Evolutionary conservation across 345 rosid species (phyloP).

Genomic region (Kandelia obovata): DNA sequence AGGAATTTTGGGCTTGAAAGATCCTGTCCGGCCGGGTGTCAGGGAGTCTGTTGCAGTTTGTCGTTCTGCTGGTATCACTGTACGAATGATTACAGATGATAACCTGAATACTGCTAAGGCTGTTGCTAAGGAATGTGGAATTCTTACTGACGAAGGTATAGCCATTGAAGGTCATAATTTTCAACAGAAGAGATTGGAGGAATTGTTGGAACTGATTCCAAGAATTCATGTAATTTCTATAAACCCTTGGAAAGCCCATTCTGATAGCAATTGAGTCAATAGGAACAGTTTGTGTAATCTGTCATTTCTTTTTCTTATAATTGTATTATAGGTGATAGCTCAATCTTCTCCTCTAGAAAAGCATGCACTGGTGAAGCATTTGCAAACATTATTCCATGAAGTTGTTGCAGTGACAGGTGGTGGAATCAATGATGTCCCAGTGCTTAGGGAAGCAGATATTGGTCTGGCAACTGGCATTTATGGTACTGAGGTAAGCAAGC

Average conservation of each 20-base stretch:
- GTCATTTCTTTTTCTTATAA: not conserved
- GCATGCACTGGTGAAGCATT: constrained; percentile 74
- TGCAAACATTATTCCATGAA: constrained; percentile 73
- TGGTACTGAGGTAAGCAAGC: constrained; percentile 71
- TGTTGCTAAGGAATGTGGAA: constrained; percentile 90
- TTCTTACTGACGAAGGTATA: constrained; percentile 70
- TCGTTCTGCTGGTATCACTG: constrained; percentile 81
- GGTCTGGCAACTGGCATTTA: constrained; percentile 98
- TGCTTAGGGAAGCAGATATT: constrained; percentile 91
- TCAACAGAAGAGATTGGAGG: constrained; percentile 67
- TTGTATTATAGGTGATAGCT: constrained; percentile 73
- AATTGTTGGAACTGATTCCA: constrained; percentile 64
- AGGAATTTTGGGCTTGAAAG: constrained; percentile 86
- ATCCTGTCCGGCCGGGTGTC: constrained; percentile 92
- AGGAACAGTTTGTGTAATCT: not conserved
- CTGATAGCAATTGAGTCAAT: not conserved
- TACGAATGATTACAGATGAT: constrained; percentile 93
- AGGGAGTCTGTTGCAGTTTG: constrained; percentile 81
- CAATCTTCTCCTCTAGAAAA: constrained; percentile 92
- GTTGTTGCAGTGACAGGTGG: constrained; percentile 92
- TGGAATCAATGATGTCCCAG: constrained; percentile 95
- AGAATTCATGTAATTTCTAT: constrained; percentile 64
- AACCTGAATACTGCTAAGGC: constrained; percentile 89
- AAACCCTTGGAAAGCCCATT: not conserved
- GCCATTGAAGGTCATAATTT: constrained; percentile 86